Percentiles rank a stretch among this genome's conserved stretches.
phyloP scores from a whole-genome alignment of 805 yeast species.

The Candida gorgasii region DNA sequence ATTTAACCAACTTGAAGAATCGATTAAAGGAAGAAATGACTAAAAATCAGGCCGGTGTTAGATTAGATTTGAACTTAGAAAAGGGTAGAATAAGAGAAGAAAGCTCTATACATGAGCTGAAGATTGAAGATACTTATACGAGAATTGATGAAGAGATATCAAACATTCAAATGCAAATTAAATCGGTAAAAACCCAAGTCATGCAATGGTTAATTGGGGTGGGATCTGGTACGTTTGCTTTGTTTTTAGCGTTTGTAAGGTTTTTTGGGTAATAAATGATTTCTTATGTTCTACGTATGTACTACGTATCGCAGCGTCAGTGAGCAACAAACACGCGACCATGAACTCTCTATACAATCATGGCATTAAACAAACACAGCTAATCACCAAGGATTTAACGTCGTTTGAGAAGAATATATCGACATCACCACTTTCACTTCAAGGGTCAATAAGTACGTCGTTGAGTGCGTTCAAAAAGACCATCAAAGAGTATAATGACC shows the following conservation, averaged over 20 bases:
- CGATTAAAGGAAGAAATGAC: conserved; percentile 88
- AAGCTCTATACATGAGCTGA: conserved; percentile 86
- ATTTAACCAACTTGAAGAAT: conserved; percentile 82
- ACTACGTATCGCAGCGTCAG: no score
- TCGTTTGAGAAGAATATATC: conserved; percentile 65
- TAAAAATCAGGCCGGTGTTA: conserved; percentile 84
- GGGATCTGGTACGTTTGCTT: conserved; percentile 95
- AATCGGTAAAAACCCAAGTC: conserved; percentile 92
- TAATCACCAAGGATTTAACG: conserved; percentile 66
- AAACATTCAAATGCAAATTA: conserved; percentile 93
- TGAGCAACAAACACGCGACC: no score
- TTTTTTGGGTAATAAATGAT: conserved; percentile 63
- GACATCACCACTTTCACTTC: conserved; percentile 72
- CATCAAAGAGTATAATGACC: conserved; percentile 62
- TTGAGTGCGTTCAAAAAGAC: conserved; percentile 75
- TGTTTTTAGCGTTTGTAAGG: conserved; percentile 88
- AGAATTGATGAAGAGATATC: conserved; percentile 94
- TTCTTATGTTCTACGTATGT: no score
- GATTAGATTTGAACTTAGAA: conserved; percentile 87
- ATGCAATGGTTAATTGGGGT: conserved; percentile 99
- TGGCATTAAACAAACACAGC: conserved; percentile 81
- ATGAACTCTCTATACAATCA: conserved; percentile 87
- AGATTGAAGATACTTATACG: conserved; percentile 92
- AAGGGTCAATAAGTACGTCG: conserved; percentile 79
- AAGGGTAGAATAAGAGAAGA: conserved; percentile 96